Conservation (phyloP, 306 rosid genomes). For the Fagus crenata region DNA sequence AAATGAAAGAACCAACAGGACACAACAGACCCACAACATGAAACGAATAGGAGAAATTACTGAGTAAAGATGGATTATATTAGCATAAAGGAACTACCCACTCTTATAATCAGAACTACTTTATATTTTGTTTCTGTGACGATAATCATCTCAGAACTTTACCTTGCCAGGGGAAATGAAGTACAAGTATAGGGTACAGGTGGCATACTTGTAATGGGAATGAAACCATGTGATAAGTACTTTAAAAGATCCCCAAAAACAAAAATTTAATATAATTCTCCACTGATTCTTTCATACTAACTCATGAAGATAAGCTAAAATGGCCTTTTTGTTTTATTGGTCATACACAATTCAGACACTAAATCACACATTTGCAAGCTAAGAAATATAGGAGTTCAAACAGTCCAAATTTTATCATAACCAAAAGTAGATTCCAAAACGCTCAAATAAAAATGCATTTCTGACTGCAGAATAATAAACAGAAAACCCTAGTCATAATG, state of each 20-base stretch:
- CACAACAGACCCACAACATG: background rate
- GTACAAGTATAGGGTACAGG: background rate
- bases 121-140: background rate
- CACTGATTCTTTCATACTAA: too few species aligned
- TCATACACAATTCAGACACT: too few species aligned
- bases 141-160: background rate
- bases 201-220: background rate
- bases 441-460: background rate
- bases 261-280: background rate
- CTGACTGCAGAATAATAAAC: conserved; percentile 10
- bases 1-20: conserved; percentile 1
- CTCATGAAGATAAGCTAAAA: too few species aligned
- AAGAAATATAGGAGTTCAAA: too few species aligned
- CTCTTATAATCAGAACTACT: background rate
- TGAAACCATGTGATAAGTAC: background rate
- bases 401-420: background rate
- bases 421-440: background rate
- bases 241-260: background rate
- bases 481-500: background rate
- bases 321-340: too few species aligned
- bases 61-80: background rate
- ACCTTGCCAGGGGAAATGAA: conserved; percentile 7
- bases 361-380: too few species aligned
- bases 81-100: background rate
- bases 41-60: background rate